phyloP scores from a whole-genome alignment of 805 yeast species.

The Yamadazyma scolyti region DNA sequence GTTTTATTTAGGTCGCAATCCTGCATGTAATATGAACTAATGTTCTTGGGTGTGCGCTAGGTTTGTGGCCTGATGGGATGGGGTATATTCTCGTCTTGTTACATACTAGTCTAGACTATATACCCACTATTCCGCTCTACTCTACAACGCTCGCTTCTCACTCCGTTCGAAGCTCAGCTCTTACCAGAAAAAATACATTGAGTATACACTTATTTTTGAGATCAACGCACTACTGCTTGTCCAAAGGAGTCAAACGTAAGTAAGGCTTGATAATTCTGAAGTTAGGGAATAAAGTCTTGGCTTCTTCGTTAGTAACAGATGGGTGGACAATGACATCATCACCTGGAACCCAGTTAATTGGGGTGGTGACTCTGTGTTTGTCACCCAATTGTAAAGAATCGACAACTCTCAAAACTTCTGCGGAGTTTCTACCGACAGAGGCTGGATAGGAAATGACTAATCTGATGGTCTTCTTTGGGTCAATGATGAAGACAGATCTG shows the following conservation, averaged over 20 bases:
- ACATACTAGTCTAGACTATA: too few species aligned
- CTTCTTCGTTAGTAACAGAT: conserved; percentile 60
- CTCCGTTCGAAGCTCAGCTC: too few species aligned
- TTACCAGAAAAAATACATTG: too few species aligned
- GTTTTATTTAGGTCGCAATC: too few species aligned
- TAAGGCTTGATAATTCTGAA: conserved; percentile 87
- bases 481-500: conserved; percentile 89
- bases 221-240: too few species aligned
- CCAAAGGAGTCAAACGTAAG: conserved; percentile 62
- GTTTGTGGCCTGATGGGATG: too few species aligned
- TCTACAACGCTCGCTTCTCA: too few species aligned
- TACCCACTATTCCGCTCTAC: too few species aligned
- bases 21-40: too few species aligned
- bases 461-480: conserved; percentile 86
- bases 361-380: conserved; percentile 79
- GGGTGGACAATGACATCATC: conserved; percentile 93
- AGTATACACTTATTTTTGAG: too few species aligned
- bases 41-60: too few species aligned
- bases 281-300: conserved; percentile 74
- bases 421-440: conserved; percentile 89
- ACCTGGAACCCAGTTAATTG: conserved; percentile 87
- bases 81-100: too few species aligned
- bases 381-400: conserved; percentile 88
- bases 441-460: conserved; percentile 88
- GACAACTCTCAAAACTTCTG: conserved; percentile 86